Percentiles rank a stretch among this genome's conserved stretches.
Evolutionary conservation across 257 asterid species (phyloP).

Genomic region (Solanum sitiens): DNA sequence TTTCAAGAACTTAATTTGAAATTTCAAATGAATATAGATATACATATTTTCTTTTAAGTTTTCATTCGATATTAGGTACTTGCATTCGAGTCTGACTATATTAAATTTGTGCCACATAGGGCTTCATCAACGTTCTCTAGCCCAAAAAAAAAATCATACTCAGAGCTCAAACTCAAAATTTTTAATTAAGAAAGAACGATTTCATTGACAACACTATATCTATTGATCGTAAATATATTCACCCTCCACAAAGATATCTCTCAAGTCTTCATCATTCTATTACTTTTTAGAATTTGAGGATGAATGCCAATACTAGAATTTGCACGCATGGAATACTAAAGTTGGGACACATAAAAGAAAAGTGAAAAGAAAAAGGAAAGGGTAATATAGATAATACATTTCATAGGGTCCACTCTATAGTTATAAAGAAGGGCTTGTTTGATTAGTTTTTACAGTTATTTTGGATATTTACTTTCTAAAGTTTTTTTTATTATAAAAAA

Average conservation of each 20-base stretch:
- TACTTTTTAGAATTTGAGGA: not conserved
- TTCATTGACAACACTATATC: not conserved
- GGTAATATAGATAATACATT: not conserved
- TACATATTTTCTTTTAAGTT: too few relatives aligned
- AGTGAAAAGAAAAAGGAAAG: not conserved
- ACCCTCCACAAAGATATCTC: not conserved
- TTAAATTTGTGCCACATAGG: not conserved
- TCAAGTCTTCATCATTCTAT: not conserved
- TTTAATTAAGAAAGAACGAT: too few relatives aligned
- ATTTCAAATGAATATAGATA: too few relatives aligned
- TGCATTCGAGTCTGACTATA: not conserved
- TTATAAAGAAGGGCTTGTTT: not conserved
- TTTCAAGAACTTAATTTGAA: not conserved
- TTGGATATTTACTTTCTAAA: conserved; percentile 3
- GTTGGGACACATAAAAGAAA: not conserved
- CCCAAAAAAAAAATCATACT: accelerated
- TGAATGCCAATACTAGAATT: not conserved
- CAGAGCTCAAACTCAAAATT: accelerated
- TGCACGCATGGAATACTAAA: not conserved
- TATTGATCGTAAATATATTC: too few relatives aligned
- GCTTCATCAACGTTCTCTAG: not conserved
- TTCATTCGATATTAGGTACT: not conserved
- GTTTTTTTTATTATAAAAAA: not conserved
- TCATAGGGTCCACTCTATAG: not conserved
- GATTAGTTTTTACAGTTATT: conserved; percentile 11